These are phyloP conservation scores for Paxillus ammoniavirescens DNA, from an alignment of 768 basidiomycete genomes.

Conservation along the genomic window DNA sequence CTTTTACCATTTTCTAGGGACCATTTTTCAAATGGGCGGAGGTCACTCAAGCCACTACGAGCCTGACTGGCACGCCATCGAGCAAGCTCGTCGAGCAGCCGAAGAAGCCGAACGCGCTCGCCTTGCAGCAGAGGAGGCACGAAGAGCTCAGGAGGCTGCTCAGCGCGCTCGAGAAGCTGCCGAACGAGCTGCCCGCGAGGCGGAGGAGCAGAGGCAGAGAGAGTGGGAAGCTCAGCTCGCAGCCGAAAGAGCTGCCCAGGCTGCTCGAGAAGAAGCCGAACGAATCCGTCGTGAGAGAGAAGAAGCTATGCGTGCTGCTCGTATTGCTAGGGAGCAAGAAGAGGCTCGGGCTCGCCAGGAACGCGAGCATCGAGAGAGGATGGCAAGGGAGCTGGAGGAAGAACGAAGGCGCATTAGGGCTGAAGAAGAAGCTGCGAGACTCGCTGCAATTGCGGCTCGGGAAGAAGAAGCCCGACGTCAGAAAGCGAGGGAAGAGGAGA, in stretches of 20 bases:
- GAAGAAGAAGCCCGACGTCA: constrained; percentile 24
- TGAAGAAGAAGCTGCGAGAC: constrained; percentile 24
- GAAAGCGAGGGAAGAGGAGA: constrained; percentile 19
- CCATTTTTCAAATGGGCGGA: constrained; percentile 20
- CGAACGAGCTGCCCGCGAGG: constrained; percentile 22
- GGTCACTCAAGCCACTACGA: constrained; percentile 23
- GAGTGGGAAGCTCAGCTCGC: constrained; percentile 18
- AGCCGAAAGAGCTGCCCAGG: constrained; percentile 21
- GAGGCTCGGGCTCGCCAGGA: constrained; percentile 27
- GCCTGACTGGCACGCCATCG: constrained; percentile 24
- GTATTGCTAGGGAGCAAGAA: constrained; percentile 19
- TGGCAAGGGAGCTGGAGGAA: constrained; percentile 17
- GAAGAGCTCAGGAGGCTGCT: constrained; percentile 18
- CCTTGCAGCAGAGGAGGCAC: constrained; percentile 20
- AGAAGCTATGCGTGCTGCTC: constrained; percentile 22
- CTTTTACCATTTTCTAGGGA: not conserved
- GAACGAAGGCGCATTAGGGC: constrained; percentile 16
- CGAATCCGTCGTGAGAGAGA: constrained; percentile 21
- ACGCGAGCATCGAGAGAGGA: constrained; percentile 16
- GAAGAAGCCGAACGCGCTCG: constrained; percentile 17
- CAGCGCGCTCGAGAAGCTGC: constrained; percentile 21
- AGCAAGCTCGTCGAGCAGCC: constrained; percentile 12
- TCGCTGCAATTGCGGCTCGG: constrained; percentile 21
- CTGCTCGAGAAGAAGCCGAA: constrained; percentile 21
- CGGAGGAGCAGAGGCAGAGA: constrained; percentile 15